Base-by-base conservation (phyloP, 192 early-diverging fungal genomes). In the Powellomyces hirtus region DNA sequence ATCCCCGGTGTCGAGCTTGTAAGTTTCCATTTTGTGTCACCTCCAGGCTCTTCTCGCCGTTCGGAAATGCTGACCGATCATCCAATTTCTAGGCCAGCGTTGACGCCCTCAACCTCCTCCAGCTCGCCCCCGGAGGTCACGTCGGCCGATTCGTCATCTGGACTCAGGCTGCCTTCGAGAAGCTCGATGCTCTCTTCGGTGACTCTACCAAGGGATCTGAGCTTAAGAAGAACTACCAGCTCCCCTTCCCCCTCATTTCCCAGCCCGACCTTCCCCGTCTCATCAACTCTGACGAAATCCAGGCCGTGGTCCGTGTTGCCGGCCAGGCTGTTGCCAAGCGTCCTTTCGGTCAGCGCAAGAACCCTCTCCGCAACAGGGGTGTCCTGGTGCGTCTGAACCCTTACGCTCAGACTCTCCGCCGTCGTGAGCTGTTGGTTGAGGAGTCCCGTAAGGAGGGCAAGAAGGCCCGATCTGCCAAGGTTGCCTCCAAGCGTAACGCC, bases 111-210 rank as follows among this genome's bases (percentile, higher is more conserved):
- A 99, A 97, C 92, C 89, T 99, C 79, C 88, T 99, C 79, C 94
- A 96, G 84, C 86, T 99, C 62, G 95, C 95, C 64, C 95, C 97
- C 62, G 97, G 97, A 81, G 94, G 94, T 76, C 94, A 99, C 86
- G 84, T 99, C 77, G 95, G 97, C 70, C 94, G 95, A 79, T 99
- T 99, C 84, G 83, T 96, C 80, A 95, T 97, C 93, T 98, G 97
- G 97, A 94, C 97, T 70, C 86, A 92, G 78, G 77, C 83, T 45
- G 94, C 94, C 68, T 96, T 98, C 77, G 88, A 88, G 76, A 83
- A 91, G 38, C 89, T 99, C 74, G 93, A 97, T 82, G 80, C 87
- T 74, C 82, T 99, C 74, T 99, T 90, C 81, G 97, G 97, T 77
- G 89, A 94, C 67, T 82, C 84, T 83, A 84, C 84, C 71, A 88